Evolutionary conservation across 306 rosid species (phyloP).

Genomic region (Carpinus fangiana): DNA sequence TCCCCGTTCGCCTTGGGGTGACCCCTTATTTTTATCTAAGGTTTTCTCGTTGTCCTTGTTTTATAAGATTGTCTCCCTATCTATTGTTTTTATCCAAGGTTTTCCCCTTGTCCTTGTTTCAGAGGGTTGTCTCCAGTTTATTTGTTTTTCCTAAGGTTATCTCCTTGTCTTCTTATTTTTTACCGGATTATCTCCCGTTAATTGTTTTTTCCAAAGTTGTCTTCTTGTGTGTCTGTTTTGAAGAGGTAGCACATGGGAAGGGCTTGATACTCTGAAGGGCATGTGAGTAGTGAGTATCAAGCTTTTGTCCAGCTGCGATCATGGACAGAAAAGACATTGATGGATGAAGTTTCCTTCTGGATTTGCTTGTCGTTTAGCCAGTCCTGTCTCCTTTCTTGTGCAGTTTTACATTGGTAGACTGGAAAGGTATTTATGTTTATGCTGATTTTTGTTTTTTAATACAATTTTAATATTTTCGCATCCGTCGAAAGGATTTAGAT

Average conservation of each 20-base stretch:
- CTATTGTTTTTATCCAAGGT: no score
- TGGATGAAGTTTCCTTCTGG: conserved; percentile 50
- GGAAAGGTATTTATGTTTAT: background rate
- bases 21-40: no score
- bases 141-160: no score
- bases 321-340: conserved; percentile 46
- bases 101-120: no score
- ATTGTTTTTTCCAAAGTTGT: no score
- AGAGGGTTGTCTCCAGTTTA: no score
- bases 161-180: no score
- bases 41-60: no score
- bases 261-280: conserved; percentile 33
- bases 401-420: conserved; percentile 15
- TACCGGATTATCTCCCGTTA: no score
- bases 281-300: conserved; percentile 48
- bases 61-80: no score
- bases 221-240: background rate
- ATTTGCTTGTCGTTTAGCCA: conserved; percentile 38
- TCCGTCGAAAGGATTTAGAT: background rate
- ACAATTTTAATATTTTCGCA: background rate
- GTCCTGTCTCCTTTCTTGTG: conserved; percentile 13
- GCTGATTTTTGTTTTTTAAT: background rate
- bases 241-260: conserved; percentile 50
- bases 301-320: conserved; percentile 22
- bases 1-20: no score